Evolutionary conservation across 148 eudicot genomes (phyloP), one percentile per base, ranked within the genome.

Genomic region (Euryodendron excelsum): DNA sequence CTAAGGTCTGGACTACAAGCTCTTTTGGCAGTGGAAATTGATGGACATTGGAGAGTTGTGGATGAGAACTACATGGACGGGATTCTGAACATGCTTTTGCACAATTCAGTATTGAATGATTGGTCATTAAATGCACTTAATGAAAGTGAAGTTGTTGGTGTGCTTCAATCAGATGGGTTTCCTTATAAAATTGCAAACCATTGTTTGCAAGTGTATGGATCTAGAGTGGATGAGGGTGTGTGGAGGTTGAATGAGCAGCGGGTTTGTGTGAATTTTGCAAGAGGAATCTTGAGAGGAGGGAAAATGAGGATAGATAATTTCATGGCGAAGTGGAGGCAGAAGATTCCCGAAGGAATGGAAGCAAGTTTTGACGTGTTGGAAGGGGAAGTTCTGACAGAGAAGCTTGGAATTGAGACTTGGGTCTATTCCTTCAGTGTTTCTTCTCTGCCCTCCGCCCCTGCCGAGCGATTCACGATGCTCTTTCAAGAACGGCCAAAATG

Each of bases 361-460:
- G 85, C 85, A 21, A 89, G 79, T 70, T 84, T 93, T 65, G 91
- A 93, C 78, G 88, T 93, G 91, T 81, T 96, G 65, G 95, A 91
- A 86, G 94, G 98, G 25, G 97, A 93, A 85, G 87, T 96, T 79
- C 77, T 96, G 61, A 87, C 86, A 53, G 97, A 96, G 80, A 92
- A 84, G 83, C 62, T 96, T 11, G 99, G 99, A 50, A 83, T 90
- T 56, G 97, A 93, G 82, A 80, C 80, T 34, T 86, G 91, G 98
- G 83, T 96, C 53, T 89, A 82, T 59, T 74, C 87, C 21, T 96
- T 91, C 58, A 93, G 97, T 65, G 87, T 89, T 72, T 89, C 92
- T 66, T 93, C 95, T 77, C 85, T 96, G 55, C 98, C 99, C 6
- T 90, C 87, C 13, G 69, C 82, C 52, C 98, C 99, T 36, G 89